A percentile compares a stretch with the other conserved stretches of the same genome.
These are phyloP conservation scores for Alternaria sp. DNA, from an alignment of 2,329 filamentous ascomycete species.

Conservation along the genomic window DNA sequence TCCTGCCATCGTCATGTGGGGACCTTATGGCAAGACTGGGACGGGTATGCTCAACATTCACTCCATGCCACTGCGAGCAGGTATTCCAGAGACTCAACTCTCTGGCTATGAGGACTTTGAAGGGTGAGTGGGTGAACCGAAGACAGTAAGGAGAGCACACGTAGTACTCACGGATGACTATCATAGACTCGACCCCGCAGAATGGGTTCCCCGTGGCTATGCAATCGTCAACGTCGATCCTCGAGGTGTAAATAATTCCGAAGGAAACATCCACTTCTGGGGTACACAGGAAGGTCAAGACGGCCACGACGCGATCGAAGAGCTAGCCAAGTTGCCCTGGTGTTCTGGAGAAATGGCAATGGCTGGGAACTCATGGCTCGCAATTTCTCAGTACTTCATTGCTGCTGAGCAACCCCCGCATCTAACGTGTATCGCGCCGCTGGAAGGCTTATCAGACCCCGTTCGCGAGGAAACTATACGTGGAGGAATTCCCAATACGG, in stretches of 20 bases:
- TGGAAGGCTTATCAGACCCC: conserved; percentile 54
- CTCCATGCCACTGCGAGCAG: conserved; percentile 1
- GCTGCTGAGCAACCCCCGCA: conserved; percentile 54
- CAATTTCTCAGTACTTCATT: conserved; percentile 54
- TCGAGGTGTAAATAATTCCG: conserved; percentile 34
- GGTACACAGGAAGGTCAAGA: conserved; percentile 50
- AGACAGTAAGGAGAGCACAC: background rate
- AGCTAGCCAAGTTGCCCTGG: conserved; percentile 53
- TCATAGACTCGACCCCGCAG: conserved; percentile 45
- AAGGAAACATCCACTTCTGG: conserved; percentile 29
- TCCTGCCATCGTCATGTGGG: conserved; percentile 56
- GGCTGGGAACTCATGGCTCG: conserved; percentile 56
- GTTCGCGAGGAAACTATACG: background rate
- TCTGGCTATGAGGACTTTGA: conserved; percentile 52
- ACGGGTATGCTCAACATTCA: conserved; percentile 16
- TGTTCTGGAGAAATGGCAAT: conserved; percentile 55
- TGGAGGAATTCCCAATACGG: background rate
- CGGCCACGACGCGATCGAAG: conserved; percentile 55
- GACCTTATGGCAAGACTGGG: conserved; percentile 54
- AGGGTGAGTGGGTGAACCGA: conserved; percentile 20
- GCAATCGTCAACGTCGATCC: conserved; percentile 43
- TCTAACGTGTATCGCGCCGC: conserved; percentile 55
- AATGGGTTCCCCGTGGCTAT: conserved; percentile 42
- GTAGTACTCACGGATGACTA: background rate
- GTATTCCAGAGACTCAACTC: background rate